These are phyloP conservation scores for Tetrahymena thermophila DNA, from an alignment of 73 alveolate species.

Conservation along the genomic window DNA sequence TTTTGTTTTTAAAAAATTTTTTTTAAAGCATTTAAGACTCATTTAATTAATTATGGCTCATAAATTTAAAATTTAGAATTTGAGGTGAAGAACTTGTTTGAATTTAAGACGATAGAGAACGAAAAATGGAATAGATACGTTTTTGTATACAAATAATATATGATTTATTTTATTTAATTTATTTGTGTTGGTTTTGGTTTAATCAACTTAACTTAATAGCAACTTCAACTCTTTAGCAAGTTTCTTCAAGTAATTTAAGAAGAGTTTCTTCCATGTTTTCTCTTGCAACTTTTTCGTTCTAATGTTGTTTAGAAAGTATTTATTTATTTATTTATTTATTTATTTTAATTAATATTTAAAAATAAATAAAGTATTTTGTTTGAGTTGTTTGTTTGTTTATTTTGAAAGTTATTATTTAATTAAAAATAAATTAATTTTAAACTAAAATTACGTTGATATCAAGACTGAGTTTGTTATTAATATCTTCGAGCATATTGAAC, in stretches of 20 bases:
- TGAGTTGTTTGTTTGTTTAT: too few species aligned
- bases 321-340: too few species aligned
- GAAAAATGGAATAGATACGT: neutral
- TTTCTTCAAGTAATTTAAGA: neutral
- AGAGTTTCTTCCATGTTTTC: neutral
- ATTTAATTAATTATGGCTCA: too few species aligned
- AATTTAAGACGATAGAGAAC: neutral
- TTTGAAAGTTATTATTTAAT: neutral
- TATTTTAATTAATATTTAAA: neutral
- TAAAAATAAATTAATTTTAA: neutral
- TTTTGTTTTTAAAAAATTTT: too few species aligned
- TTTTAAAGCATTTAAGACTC: too few species aligned
- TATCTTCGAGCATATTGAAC: neutral
- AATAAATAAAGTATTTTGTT: neutral
- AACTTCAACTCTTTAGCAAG: neutral
- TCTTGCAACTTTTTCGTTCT: neutral
- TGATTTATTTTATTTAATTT: neutral
- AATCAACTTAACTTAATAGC: neutral
- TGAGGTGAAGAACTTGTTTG: neutral
- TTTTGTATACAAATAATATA: neutral
- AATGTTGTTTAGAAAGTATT: too few species aligned
- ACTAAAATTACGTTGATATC: neutral
- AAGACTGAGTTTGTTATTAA: neutral
- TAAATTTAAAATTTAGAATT: neutral
- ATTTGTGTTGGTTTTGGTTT: neutral